Conservation (phyloP, 768 basidiomycete species). For the Lenzites betulinus region DNA sequence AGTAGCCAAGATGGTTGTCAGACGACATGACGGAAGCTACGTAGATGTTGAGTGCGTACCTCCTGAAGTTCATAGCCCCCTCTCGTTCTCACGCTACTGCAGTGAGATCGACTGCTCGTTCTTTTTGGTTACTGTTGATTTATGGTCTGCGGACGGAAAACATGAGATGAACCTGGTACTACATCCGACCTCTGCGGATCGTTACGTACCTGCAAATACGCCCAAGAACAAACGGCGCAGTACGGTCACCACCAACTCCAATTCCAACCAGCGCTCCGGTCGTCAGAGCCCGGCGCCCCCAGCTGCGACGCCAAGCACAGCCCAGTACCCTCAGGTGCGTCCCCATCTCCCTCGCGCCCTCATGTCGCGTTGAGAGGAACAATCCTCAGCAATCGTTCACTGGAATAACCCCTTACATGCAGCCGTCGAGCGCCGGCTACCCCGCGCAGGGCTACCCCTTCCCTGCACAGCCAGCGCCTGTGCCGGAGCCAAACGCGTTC, state of each 20-base stretch:
- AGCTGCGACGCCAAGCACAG: conserved; percentile 8
- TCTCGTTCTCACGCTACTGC: conserved; percentile 10
- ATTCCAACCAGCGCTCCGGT: conserved; percentile 23
- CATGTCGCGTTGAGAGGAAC: conserved; percentile 18
- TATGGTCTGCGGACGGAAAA: conserved; percentile 84
- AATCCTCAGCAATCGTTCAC: conserved; percentile 23
- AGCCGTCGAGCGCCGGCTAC: conserved; percentile 44
- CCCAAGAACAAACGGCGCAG: conserved; percentile 34
- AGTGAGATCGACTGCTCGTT: conserved; percentile 88
- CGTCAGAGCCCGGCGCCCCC: conserved; percentile 23
- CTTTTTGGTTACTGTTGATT: conserved; percentile 89
- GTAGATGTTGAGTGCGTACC: conserved; percentile 75
- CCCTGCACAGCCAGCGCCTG: conserved; percentile 42
- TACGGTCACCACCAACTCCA: conserved; percentile 18
- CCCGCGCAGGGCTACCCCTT: conserved; percentile 46
- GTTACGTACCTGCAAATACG: conserved; percentile 56
- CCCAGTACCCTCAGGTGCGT: conserved; percentile 31
- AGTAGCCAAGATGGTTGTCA: conserved; percentile 80
- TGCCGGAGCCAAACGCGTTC: conserved; percentile 45
- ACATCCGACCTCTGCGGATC: conserved; percentile 79
- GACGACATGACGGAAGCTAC: conserved; percentile 62
- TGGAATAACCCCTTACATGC: conserved; percentile 42
- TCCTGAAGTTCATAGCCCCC: neutral
- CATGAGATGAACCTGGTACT: conserved; percentile 88
- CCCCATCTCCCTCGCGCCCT: neutral